These are phyloP conservation scores for Lolium perenne DNA, from an alignment of 176 grass and related monocot species.

Conservation along the genomic window DNA sequence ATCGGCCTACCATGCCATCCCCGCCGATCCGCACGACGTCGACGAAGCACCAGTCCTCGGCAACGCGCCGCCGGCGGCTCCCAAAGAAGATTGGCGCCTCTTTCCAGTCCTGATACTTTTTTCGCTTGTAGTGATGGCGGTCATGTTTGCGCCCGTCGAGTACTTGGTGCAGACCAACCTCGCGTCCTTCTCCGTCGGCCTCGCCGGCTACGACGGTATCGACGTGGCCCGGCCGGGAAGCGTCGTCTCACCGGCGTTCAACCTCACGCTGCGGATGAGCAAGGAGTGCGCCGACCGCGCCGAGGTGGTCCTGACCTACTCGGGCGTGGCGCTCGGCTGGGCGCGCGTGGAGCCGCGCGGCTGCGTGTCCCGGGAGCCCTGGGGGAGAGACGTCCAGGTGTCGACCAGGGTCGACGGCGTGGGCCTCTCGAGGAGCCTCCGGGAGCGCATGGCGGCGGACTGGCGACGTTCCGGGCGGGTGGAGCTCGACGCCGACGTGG, in stretches of 20 bases:
- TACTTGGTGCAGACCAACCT: neutral
- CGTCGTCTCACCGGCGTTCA: conserved; percentile 36
- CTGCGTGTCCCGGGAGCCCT: neutral
- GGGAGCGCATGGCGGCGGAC: neutral
- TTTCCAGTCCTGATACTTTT: neutral
- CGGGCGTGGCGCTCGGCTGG: conserved; percentile 24
- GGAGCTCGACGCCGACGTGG: conserved; percentile 26
- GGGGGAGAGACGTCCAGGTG: neutral
- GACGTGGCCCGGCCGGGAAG: conserved; percentile 2
- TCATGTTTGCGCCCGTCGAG: neutral
- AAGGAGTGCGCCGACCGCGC: conserved; percentile 15
- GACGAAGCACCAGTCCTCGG: neutral
- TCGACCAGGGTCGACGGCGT: conserved; percentile 2
- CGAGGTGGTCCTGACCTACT: conserved; percentile 13
- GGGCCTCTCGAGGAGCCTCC: neutral
- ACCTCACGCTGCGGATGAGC: conserved; percentile 14
- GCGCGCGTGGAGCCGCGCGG: conserved; percentile 12
- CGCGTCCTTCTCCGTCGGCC: no score
- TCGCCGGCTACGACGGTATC: conserved; percentile 32
- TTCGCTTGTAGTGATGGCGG: neutral
- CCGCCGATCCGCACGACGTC: conserved; percentile 1
- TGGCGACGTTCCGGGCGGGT: neutral
- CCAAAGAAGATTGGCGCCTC: no score
- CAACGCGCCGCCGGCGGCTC: neutral
- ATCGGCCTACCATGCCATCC: neutral